Percentiles rank a stretch among this genome's conserved stretches.
phyloP scores from a whole-genome alignment of 495 filamentous ascomycete genomes.

The Tuber microsphaerosporum region DNA sequence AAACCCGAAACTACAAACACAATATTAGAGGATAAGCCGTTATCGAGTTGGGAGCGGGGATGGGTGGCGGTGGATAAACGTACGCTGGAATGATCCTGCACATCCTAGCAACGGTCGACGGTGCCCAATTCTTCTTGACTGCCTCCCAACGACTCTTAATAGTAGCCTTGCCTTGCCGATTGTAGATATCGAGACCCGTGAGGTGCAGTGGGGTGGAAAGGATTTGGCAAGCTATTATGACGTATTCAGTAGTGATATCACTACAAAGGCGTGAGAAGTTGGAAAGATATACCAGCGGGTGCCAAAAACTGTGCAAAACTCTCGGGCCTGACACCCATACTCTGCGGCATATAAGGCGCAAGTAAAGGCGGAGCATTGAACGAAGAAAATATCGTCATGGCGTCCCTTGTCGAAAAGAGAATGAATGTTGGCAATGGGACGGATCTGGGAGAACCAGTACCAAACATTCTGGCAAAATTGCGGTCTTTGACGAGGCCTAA shows the following conservation, averaged over 20 bases:
- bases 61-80: not conserved
- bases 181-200: constrained; percentile 83
- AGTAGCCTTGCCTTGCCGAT: constrained; percentile 49
- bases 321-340: constrained; percentile 33
- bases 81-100: constrained; percentile 82
- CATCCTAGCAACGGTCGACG: constrained; percentile 72
- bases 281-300: constrained; percentile 8
- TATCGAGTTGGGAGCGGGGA: not conserved
- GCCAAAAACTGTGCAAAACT: constrained; percentile 34
- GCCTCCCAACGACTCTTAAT: constrained; percentile 56
- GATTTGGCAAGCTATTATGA: constrained; percentile 55
- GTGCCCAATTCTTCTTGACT: constrained; percentile 67
- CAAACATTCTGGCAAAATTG: constrained; percentile 76
- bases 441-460: constrained; percentile 51
- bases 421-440: constrained; percentile 60
- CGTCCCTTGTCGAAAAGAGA: constrained; percentile 79
- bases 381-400: constrained; percentile 83
- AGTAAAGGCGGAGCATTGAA: constrained; percentile 84
- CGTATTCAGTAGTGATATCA: not conserved
- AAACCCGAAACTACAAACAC: constrained; percentile 58
- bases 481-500: constrained; percentile 92
- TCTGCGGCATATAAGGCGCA: constrained; percentile 51
- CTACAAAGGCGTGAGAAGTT: constrained; percentile 57
- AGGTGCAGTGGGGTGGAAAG: constrained; percentile 81
- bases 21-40: constrained; percentile 3